phyloP scores from a whole-genome alignment of 1,284 basidiomycete species.

The Coriolopsis trogii region DNA sequence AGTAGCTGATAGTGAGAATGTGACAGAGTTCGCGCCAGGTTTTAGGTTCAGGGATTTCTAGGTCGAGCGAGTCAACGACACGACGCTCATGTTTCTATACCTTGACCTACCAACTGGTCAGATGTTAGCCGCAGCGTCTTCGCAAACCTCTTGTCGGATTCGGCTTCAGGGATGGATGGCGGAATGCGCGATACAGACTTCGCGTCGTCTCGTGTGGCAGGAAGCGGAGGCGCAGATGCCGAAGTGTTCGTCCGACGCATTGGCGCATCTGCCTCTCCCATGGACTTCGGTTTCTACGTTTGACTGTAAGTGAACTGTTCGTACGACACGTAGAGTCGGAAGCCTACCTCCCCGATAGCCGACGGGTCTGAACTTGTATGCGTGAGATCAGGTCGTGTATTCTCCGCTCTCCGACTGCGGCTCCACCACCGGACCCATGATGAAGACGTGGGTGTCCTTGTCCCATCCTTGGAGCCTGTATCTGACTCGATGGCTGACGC shows the following conservation, averaged over 20 bases:
- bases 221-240: conserved; percentile 14
- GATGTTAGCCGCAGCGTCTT: conserved; percentile 92
- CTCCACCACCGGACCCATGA: conserved; percentile 83
- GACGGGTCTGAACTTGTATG: conserved; percentile 28
- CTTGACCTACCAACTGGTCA: conserved; percentile 81
- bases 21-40: conserved; percentile 89
- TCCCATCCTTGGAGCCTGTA: conserved; percentile 37
- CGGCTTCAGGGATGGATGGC: conserved; percentile 5
- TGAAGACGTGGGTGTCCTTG: conserved; percentile 54
- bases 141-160: conserved; percentile 65
- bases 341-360: conserved; percentile 17
- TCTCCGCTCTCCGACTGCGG: conserved; percentile 47
- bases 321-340: background rate
- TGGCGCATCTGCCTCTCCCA: background rate
- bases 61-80: background rate
- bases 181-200: background rate
- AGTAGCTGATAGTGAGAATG: conserved; percentile 93
- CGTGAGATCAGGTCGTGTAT: conserved; percentile 28
- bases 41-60: conserved; percentile 88
- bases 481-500: conserved; percentile 13
- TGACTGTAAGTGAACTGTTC: background rate
- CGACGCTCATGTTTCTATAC: too few relatives aligned
- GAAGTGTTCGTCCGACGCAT: conserved; percentile 21
- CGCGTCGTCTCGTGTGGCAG: background rate
- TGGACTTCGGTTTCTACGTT: background rate